A percentile compares a stretch with the other conserved stretches of the same genome.
phyloP scores from a whole-genome alignment of 2,329 filamentous ascomycete species.

The Penicillium sp. region DNA sequence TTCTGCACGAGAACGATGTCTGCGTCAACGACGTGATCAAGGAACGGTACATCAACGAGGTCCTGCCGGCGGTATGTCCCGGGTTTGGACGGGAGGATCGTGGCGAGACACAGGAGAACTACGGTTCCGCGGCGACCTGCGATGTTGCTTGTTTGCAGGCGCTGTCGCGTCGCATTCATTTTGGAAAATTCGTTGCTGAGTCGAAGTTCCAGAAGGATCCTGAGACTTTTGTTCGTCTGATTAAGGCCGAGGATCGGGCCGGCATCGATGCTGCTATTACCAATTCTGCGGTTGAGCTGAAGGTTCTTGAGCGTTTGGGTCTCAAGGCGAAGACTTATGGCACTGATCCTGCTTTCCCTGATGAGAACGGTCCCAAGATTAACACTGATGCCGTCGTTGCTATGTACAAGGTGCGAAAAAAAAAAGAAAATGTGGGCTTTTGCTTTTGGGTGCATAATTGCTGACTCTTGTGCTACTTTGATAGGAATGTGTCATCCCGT shows the following conservation, averaged over 20 bases:
- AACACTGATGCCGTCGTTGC: constrained; percentile 80
- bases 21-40: constrained; percentile 86
- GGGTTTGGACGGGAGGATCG: constrained; percentile 66
- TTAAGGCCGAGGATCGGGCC: constrained; percentile 66
- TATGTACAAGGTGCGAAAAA: constrained; percentile 60
- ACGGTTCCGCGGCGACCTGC: constrained; percentile 81
- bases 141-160: constrained; percentile 88
- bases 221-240: constrained; percentile 70
- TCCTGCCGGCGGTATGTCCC: constrained; percentile 76
- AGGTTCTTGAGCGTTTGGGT: constrained; percentile 75
- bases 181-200: constrained; percentile 97
- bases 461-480: constrained; percentile 1
- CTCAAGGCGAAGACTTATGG: constrained; percentile 92
- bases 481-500: constrained; percentile 72
- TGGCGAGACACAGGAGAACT: constrained; percentile 84
- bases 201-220: constrained; percentile 80
- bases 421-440: background rate
- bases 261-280: constrained; percentile 88
- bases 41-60: constrained; percentile 68
- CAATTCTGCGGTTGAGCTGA: constrained; percentile 75
- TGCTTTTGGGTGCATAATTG: background rate
- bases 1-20: constrained; percentile 80
- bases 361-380: constrained; percentile 57
- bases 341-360: constrained; percentile 64
- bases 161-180: constrained; percentile 82